Conservation (phyloP, 2,329 filamentous ascomycete genomes). For the Botrytis paeoniae region DNA sequence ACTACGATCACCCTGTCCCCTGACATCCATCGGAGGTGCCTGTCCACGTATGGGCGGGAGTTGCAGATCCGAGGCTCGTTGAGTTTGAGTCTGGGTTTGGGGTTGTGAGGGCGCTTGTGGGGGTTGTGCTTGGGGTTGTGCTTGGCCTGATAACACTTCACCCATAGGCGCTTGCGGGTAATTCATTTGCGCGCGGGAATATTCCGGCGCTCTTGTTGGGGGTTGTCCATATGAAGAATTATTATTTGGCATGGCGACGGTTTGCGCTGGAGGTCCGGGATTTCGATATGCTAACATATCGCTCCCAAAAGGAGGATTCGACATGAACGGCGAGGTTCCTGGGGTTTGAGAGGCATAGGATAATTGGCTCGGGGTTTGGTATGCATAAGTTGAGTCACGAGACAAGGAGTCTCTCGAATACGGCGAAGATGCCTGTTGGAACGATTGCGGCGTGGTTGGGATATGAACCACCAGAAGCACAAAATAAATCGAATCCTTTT, state of each 20-base stretch:
- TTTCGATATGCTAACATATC: conserved; percentile 32
- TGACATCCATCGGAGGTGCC: conserved; percentile 30
- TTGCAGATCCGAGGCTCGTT: conserved; percentile 42
- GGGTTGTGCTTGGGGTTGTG: conserved; percentile 40
- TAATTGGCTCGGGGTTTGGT: conserved; percentile 31
- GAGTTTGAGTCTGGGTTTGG: conserved; percentile 41
- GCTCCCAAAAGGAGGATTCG: conserved; percentile 26
- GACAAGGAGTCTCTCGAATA: conserved; percentile 33
- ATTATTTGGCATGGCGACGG: conserved; percentile 39
- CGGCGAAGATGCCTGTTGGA: conserved; percentile 31
- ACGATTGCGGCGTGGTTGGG: conserved; percentile 31
- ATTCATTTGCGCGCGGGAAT: conserved; percentile 39
- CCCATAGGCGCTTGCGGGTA: conserved; percentile 53
- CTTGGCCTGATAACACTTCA: conserved; percentile 43
- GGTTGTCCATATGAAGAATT: conserved; percentile 48
- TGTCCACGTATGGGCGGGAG: conserved; percentile 43
- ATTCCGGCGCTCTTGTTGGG: conserved; percentile 44
- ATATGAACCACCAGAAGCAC: conserved; percentile 46
- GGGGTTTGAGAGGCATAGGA: conserved; percentile 26
- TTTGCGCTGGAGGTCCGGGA: conserved; percentile 27
- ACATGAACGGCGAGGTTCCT: conserved; percentile 28
- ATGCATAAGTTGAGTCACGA: conserved; percentile 36
- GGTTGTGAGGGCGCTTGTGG: conserved; percentile 40
- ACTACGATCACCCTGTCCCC: conserved; percentile 49
- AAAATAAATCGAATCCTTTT: conserved; percentile 61